A percentile compares a stretch with the other conserved stretches of the same genome.
phyloP scores from a whole-genome alignment of 495 filamentous ascomycete genomes.

The Lasiosphaeria hispida region DNA sequence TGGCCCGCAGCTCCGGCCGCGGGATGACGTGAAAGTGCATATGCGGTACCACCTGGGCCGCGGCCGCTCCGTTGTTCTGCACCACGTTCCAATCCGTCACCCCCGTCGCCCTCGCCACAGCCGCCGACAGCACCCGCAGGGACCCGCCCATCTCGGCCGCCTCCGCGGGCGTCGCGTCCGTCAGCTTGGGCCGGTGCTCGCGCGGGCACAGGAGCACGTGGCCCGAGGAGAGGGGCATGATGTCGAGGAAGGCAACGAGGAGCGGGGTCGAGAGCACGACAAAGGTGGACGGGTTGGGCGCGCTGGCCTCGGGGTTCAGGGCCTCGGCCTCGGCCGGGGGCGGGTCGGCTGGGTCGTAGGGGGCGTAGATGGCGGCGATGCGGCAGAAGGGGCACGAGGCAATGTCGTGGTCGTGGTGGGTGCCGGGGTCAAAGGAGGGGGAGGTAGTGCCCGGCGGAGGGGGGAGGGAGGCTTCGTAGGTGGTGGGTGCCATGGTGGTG shows the following conservation, averaged over 20 bases:
- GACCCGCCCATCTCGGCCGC: slow-evolving; percentile 64
- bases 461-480: slow-evolving; percentile 9
- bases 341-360: slow-evolving; percentile 41
- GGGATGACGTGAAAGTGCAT: slow-evolving; percentile 94
- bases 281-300: slow-evolving; percentile 52
- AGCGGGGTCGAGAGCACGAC: slow-evolving; percentile 69
- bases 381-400: slow-evolving; percentile 63
- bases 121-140: slow-evolving; percentile 71
- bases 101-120: slow-evolving; percentile 60
- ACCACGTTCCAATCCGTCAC: slow-evolving; percentile 86
- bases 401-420: slow-evolving; percentile 8
- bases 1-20: slow-evolving; percentile 51
- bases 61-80: slow-evolving; percentile 87
- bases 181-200: slow-evolving; percentile 66
- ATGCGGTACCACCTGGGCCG: slow-evolving; percentile 87
- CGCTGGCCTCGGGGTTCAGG: slow-evolving; percentile 31
- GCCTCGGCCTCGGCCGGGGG: slow-evolving; percentile 30
- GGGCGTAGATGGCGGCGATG: slow-evolving; percentile 51
- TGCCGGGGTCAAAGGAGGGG: slow-evolving; percentile 1
- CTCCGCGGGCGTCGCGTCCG: slow-evolving; percentile 56
- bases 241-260: slow-evolving; percentile 84
- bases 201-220: slow-evolving; percentile 78
- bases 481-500: neutral
- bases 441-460: slow-evolving; percentile 3
- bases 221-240: slow-evolving; percentile 75